Conservation (phyloP, 441 rosid genomes). For the Sinapis alba region DNA sequence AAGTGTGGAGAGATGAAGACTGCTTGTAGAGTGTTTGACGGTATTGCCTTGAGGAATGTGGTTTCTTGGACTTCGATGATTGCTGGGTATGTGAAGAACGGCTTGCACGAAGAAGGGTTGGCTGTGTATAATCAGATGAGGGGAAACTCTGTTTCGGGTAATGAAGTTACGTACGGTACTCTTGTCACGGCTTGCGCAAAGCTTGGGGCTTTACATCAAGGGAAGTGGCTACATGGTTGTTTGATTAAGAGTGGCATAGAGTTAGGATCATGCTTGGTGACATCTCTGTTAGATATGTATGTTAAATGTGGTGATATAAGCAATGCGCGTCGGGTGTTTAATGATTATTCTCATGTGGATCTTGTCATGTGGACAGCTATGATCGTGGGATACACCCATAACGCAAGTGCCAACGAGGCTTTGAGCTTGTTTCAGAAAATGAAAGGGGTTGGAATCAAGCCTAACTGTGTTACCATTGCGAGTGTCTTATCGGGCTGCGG, state of each 20-base stretch:
- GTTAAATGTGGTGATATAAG: conserved; percentile 53
- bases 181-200: conserved; percentile 56
- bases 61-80: conserved; percentile 75
- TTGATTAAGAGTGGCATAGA: conserved; percentile 53
- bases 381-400: conserved; percentile 66
- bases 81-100: conserved; percentile 61
- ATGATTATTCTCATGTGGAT: conserved; percentile 45
- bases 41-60: conserved; percentile 42
- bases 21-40: conserved; percentile 46
- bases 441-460: conserved; percentile 46
- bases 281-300: conserved; percentile 59
- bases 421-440: conserved; percentile 51
- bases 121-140: conserved; percentile 60
- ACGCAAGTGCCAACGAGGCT: conserved; percentile 46
- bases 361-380: conserved; percentile 68
- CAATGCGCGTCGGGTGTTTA: conserved; percentile 52
- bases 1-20: conserved; percentile 49
- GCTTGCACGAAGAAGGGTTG: conserved; percentile 45
- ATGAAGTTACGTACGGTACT: conserved; percentile 54
- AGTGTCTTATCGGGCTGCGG: conserved; percentile 59
- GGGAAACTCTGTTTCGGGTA: conserved; percentile 43
- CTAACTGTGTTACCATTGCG: conserved; percentile 55
- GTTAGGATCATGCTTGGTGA: conserved; percentile 47
- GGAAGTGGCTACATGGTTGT: conserved; percentile 67
- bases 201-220: conserved; percentile 63